A percentile compares a stretch with the other conserved stretches of the same genome.
Conservation (phyloP, 2,329 filamentous ascomycete genomes). For the Phaeophleospora eucalypticola region DNA sequence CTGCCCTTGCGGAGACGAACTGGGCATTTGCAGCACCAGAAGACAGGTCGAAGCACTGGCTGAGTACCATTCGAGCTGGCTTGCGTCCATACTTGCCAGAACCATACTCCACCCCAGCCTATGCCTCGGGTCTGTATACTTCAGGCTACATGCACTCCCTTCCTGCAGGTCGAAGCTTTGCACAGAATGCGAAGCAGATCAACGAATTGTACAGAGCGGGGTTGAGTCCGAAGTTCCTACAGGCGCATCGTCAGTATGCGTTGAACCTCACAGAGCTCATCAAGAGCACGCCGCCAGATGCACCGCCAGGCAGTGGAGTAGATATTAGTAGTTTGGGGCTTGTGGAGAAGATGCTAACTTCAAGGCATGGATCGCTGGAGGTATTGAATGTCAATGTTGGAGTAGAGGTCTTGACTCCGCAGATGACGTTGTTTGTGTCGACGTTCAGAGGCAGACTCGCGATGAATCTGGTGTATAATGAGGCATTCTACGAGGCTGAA, state of each 20-base stretch:
- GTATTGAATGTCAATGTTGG: background rate
- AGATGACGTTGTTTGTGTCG: background rate
- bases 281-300: background rate
- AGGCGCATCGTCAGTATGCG: background rate
- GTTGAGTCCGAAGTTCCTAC: background rate
- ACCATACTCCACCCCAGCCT: background rate
- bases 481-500: background rate
- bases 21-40: slow-evolving; percentile 1
- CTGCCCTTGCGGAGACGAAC: background rate
- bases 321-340: background rate
- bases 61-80: slow-evolving; percentile 1
- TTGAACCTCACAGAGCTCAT: background rate
- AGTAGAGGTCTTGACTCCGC: background rate
- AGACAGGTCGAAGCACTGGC: background rate
- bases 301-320: background rate
- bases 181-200: background rate
- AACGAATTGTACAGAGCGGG: background rate
- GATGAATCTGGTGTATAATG: background rate
- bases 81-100: slow-evolving; percentile 2
- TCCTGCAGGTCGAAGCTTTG: background rate
- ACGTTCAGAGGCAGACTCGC: background rate
- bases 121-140: background rate
- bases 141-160: background rate
- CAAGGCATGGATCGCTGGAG: background rate
- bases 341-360: background rate